Evolutionary conservation across 2,329 filamentous ascomycete species (phyloP), one percentile per base, ranked within the genome.

Genomic region (Pseudogymnoascus sp.): DNA sequence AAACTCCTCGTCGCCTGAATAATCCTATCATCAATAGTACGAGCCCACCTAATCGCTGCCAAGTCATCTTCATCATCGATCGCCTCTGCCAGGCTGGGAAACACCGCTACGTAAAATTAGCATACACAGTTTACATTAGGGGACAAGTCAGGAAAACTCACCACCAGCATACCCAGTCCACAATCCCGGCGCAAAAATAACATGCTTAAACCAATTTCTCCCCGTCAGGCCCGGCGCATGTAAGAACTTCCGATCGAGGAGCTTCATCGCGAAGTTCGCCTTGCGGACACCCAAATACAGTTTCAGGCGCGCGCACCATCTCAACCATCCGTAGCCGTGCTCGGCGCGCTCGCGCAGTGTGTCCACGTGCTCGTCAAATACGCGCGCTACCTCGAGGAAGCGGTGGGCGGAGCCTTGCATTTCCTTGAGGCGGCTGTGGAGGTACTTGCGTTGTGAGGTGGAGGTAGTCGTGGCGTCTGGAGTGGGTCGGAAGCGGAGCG

Each of bases 121-220:
- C 67, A 61, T 63, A 38, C 7, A 10, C 6, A 26, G 29, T 31
- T 8, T 3, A 40, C 26, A 19, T 35, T 6, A 26, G 6, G n/a
- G 81, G n/a, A 88, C 74, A 1, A 14, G 13, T 5, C 85, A 84
- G 1, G 86, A 85, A 68, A 84, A 88, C 7, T 85, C 86, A 3
- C 82, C 85, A 2, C 92, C 93, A 0, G 91, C 80, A 74, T 97
- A 97, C 0, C 93, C 93, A 0, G 91, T 96, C 91, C 92, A 96
- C 59, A 93, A 74, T 0, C 93, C 93, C 0, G 93, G 93, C 1
- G 93, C 93, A 75, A 96, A 97, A 1, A 97, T 89, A 2, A 96
- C 88, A 71, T 97, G 93, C 78, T 97, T 97, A 79, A 93, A 97
- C 92, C 92, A 97, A 24, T 79, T 79, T 65, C 93, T 80, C 1